phyloP scores from a whole-genome alignment of 73 alveolate genomes.

The Loxodes magnus region DNA sequence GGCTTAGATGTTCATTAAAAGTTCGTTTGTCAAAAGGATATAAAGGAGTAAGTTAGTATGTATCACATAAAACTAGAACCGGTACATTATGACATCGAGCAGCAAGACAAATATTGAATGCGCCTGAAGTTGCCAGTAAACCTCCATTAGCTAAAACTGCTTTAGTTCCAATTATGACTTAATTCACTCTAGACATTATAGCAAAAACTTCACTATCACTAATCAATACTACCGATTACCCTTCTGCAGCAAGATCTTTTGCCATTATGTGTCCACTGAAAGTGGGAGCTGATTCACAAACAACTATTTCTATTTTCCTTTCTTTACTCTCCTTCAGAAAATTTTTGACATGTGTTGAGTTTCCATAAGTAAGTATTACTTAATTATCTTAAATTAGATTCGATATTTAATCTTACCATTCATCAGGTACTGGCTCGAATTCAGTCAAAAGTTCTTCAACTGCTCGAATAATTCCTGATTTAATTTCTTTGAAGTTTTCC shows the following conservation, averaged over 20 bases:
- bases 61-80: slow-evolving; percentile 68
- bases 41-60: slow-evolving; percentile 80
- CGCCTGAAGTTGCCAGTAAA: slow-evolving; percentile 74
- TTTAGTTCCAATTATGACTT: slow-evolving; percentile 83
- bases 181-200: slow-evolving; percentile 66
- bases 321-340: slow-evolving; percentile 59
- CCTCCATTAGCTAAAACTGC: slow-evolving; percentile 95
- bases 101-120: slow-evolving; percentile 60
- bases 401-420: slow-evolving; percentile 39
- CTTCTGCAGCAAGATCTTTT: slow-evolving; percentile 41
- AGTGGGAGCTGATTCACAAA: slow-evolving; percentile 66
- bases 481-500: slow-evolving; percentile 15
- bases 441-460: slow-evolving; percentile 26
- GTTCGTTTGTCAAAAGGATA: slow-evolving; percentile 79
- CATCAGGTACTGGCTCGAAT: slow-evolving; percentile 33
- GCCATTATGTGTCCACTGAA: slow-evolving; percentile 61
- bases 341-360: slow-evolving; percentile 50
- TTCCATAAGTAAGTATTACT: slow-evolving; percentile 71
- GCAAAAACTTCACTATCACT: slow-evolving; percentile 72
- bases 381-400: slow-evolving; percentile 69
- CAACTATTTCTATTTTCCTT: slow-evolving; percentile 69
- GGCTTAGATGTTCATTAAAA: slow-evolving; percentile 71
- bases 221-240: slow-evolving; percentile 54
- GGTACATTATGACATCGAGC: slow-evolving; percentile 85
- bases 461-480: slow-evolving; percentile 14